Conservation (phyloP, 208 protist species). For the Trypanosoma avium region DNA sequence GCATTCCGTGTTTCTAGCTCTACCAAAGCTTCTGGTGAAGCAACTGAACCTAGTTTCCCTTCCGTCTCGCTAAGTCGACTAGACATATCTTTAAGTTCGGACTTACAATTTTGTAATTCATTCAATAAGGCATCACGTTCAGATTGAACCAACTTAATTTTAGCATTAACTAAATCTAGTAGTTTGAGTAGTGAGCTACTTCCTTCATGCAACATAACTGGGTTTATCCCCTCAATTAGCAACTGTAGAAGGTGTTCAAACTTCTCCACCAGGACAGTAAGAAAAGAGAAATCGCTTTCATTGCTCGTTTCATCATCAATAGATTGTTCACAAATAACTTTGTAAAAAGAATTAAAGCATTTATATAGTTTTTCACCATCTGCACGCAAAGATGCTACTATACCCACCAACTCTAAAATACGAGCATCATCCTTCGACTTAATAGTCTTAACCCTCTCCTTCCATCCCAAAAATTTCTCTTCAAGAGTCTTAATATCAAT, state of each 20-base stretch:
- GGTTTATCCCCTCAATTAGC: too few relatives aligned
- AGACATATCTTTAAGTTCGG: too few relatives aligned
- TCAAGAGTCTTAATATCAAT: slow-evolving; percentile 30
- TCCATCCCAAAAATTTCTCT: slow-evolving; percentile 59
- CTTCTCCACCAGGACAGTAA: too few relatives aligned
- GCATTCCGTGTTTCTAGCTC: slow-evolving; percentile 41
- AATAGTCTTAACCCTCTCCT: slow-evolving; percentile 60
- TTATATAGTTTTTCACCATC: background rate
- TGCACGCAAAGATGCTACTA: background rate
- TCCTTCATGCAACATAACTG: too few relatives aligned
- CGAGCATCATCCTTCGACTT: slow-evolving; percentile 45
- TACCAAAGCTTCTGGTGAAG: background rate
- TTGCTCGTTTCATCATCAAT: background rate
- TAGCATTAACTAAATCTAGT: too few relatives aligned
- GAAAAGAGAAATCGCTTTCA: too few relatives aligned
- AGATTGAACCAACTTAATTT: too few relatives aligned
- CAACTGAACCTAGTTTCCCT: slow-evolving; percentile 5
- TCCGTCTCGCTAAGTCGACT: slow-evolving; percentile 25
- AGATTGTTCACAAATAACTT: background rate
- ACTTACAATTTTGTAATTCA: too few relatives aligned
- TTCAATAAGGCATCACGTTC: too few relatives aligned
- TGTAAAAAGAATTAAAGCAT: background rate
- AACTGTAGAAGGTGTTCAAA: too few relatives aligned
- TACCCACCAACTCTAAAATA: slow-evolving; percentile 39
- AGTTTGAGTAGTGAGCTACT: too few relatives aligned